Evolutionary conservation across 257 asterid species (phyloP).

Genomic region (Parsonsia alboflavescens): DNA sequence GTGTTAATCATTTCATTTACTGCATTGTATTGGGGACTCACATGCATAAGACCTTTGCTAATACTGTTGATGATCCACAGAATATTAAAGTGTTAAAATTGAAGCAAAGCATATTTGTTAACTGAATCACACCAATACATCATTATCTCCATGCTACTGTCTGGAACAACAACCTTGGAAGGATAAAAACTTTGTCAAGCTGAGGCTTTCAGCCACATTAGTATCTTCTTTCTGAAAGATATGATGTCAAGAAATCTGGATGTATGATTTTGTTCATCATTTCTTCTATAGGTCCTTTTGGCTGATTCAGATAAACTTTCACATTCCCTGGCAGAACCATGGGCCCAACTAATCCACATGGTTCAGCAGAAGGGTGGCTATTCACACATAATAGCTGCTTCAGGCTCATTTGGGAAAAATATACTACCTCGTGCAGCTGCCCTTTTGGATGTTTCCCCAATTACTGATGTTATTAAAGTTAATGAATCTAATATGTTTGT

Average conservation of each 20-base stretch:
- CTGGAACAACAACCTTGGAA: not conserved
- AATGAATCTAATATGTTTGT: constrained; percentile 62
- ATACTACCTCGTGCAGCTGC: constrained; percentile 97
- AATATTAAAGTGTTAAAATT: not conserved
- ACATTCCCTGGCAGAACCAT: constrained; percentile 81
- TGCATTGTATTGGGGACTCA: not conserved
- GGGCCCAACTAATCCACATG: constrained; percentile 76
- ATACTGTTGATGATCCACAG: not conserved
- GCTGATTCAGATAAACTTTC: constrained; percentile 81
- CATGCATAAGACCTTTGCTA: not conserved
- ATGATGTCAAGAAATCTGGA: not conserved
- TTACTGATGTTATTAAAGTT: constrained; percentile 76
- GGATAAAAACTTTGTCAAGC: not conserved
- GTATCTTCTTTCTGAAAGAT: not conserved
- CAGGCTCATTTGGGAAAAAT: constrained; percentile 93
- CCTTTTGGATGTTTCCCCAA: constrained; percentile 85
- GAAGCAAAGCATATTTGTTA: not conserved
- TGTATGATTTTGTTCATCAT: not conserved
- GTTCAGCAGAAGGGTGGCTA: constrained; percentile 72
- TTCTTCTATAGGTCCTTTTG: constrained; percentile 62
- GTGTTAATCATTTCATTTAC: not conserved
- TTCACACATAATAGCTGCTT: constrained; percentile 75
- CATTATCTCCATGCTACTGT: not conserved
- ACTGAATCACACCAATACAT: not conserved
- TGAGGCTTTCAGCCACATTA: not conserved